Evolutionary conservation across 208 protist species (phyloP).

Genomic region (Porcisia deanei): DNA sequence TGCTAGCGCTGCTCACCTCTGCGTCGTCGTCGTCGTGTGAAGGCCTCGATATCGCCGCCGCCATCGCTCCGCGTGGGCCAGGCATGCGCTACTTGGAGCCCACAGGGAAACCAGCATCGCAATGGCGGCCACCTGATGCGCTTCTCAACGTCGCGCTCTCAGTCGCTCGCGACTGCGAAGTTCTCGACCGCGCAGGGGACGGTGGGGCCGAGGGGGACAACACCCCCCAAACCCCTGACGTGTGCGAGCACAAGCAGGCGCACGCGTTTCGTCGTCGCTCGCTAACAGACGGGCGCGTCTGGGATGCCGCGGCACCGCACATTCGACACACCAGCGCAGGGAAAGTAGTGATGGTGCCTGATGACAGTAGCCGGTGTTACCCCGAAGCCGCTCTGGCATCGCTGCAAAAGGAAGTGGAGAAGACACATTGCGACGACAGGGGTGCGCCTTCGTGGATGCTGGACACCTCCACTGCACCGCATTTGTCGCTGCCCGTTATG

Average conservation of each 20-base stretch:
- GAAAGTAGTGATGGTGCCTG: too few species aligned
- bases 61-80: background rate
- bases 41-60: background rate
- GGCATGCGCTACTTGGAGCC: background rate
- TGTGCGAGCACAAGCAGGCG: background rate
- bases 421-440: background rate
- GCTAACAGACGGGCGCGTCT: background rate
- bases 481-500: background rate
- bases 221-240: background rate
- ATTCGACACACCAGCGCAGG: background rate
- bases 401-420: background rate
- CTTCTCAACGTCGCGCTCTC: background rate
- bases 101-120: background rate
- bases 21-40: background rate
- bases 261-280: background rate
- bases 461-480: background rate
- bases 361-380: background rate
- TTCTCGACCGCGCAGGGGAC: background rate
- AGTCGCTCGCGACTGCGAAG: background rate
- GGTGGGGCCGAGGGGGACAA: background rate
- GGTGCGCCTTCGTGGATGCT: background rate
- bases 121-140: background rate
- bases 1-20: constrained; percentile 9
- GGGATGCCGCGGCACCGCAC: background rate
- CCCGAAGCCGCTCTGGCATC: background rate